Percentiles rank a stretch among this genome's conserved stretches.
These are phyloP conservation scores for Lathyrus oleraceus DNA, from an alignment of 306 rosid species.

Conservation along the genomic window DNA sequence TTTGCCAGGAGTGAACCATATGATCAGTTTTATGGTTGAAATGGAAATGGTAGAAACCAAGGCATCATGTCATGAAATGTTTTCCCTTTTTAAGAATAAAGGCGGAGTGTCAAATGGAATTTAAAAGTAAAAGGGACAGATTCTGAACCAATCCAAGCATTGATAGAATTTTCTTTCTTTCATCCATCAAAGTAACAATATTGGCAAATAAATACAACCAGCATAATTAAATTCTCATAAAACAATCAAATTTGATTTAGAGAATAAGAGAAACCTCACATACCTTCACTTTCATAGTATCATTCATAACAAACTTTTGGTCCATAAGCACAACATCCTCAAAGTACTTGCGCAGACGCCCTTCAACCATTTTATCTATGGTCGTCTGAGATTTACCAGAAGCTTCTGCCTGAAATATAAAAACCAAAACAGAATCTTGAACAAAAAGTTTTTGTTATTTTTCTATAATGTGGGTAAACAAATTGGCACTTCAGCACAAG, in stretches of 20 bases:
- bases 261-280: conserved; percentile 24
- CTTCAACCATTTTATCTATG: conserved; percentile 93
- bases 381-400: conserved; percentile 86
- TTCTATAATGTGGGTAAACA: conserved; percentile 15
- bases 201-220: conserved; percentile 21
- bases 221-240: conserved; percentile 11
- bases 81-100: conserved; percentile 11
- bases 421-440: conserved; percentile 19
- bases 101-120: background rate
- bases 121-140: background rate
- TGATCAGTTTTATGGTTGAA: background rate
- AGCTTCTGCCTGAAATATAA: conserved; percentile 71
- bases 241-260: conserved; percentile 22
- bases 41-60: background rate
- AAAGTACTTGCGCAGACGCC: conserved; percentile 82
- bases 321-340: conserved; percentile 93
- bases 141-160: background rate
- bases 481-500: conserved; percentile 11
- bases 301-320: conserved; percentile 78
- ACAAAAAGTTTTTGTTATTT: background rate
- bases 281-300: conserved; percentile 75
- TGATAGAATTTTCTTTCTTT: conserved; percentile 10
- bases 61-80: conserved; percentile 12
- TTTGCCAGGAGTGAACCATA: background rate
- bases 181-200: conserved; percentile 26